Conservation (phyloP, 2,329 filamentous ascomycete species). For the Dothideomycetes sp. region DNA sequence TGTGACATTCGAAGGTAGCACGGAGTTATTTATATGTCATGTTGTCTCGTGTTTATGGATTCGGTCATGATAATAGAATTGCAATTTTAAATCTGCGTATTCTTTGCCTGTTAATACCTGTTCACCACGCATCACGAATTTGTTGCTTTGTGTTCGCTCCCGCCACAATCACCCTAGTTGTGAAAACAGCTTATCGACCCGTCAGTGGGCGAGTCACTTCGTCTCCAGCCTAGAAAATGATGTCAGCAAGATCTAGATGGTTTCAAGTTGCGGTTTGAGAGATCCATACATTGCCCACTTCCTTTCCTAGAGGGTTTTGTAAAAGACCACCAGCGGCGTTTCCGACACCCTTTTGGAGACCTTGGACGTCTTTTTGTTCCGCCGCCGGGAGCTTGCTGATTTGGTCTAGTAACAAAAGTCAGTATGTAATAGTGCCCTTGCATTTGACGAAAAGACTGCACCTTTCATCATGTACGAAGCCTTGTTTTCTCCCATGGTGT, state of each 20-base stretch:
- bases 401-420: conserved; percentile 12
- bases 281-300: conserved; percentile 1
- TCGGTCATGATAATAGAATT: background rate
- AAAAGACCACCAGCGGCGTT: conserved; percentile 20
- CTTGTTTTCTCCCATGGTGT: conserved; percentile 44
- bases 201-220: conserved; percentile 10
- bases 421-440: background rate
- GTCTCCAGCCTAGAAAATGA: conserved; percentile 5
- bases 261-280: background rate
- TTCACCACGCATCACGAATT: background rate
- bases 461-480: conserved; percentile 22
- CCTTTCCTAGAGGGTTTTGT: conserved; percentile 27
- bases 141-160: background rate
- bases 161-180: background rate
- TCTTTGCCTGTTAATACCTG: background rate
- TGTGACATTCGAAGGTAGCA: too few species aligned
- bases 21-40: too few species aligned
- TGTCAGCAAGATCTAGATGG: background rate
- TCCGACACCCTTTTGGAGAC: conserved; percentile 22
- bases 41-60: background rate
- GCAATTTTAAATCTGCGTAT: background rate
- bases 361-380: conserved; percentile 23
- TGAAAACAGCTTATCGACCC: conserved; percentile 9
- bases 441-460: background rate
- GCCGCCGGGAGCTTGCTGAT: conserved; percentile 17